These are phyloP conservation scores for Syncephalastrum monosporum DNA, from an alignment of 371 early-diverging fungal species.

Conservation along the genomic window DNA sequence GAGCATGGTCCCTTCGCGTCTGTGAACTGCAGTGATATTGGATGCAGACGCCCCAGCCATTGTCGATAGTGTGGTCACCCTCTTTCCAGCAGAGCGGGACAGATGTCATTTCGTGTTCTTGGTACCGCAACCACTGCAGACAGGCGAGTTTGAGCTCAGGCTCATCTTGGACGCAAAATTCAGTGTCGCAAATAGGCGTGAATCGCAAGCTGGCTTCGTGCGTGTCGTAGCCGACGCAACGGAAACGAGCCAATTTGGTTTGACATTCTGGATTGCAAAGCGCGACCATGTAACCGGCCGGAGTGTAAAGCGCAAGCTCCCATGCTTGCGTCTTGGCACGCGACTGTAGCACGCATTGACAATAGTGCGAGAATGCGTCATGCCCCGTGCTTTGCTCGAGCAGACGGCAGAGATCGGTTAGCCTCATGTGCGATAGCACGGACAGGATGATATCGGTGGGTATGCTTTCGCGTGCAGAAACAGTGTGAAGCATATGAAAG, in stretches of 20 bases:
- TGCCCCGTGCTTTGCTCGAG: conserved; percentile 4
- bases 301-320: conserved; percentile 10
- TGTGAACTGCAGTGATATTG: conserved; percentile 5
- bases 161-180: too few relatives aligned
- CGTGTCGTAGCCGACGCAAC: conserved; percentile 12
- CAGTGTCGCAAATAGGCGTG: background rate
- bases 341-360: conserved; percentile 7
- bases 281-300: conserved; percentile 12
- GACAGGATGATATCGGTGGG: conserved; percentile 11
- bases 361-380: conserved; percentile 1
- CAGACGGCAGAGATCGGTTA: conserved; percentile 9
- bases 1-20: conserved; percentile 10
- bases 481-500: background rate
- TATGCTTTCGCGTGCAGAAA: background rate
- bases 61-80: background rate
- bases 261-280: conserved; percentile 8
- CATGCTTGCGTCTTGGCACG: conserved; percentile 16
- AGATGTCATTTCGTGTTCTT: too few relatives aligned
- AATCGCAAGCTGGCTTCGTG: conserved; percentile 3
- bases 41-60: background rate
- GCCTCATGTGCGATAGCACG: conserved; percentile 6
- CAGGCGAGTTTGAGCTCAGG: too few relatives aligned
- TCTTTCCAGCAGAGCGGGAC: too few relatives aligned
- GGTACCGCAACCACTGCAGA: too few relatives aligned
- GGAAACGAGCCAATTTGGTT: conserved; percentile 8